Conservation (phyloP, 108 stramenopile species). For the Skeletonema costatum region DNA sequence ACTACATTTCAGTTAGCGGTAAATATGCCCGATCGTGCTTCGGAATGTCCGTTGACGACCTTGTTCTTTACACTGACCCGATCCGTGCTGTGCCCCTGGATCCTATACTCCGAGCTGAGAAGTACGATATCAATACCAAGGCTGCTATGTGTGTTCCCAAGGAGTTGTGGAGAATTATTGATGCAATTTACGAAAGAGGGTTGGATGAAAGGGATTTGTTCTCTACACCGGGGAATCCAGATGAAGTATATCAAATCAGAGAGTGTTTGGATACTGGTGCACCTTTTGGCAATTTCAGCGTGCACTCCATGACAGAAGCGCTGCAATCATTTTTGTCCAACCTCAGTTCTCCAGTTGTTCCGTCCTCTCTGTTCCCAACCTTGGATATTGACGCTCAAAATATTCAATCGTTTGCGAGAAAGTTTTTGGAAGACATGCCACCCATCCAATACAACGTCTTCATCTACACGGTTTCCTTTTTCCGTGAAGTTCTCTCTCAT, state of each 20-base stretch:
- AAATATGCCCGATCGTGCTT: constrained; percentile 91
- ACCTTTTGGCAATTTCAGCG: constrained; percentile 60
- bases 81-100: constrained; percentile 87
- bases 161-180: constrained; percentile 95
- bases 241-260: constrained; percentile 84
- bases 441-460: constrained; percentile 95
- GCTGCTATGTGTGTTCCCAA: constrained; percentile 92
- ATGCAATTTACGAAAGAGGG: constrained; percentile 89
- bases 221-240: constrained; percentile 65
- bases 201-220: constrained; percentile 89
- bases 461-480: constrained; percentile 96
- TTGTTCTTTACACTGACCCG: constrained; percentile 89
- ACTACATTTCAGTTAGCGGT: constrained; percentile 87
- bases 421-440: constrained; percentile 89
- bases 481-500: constrained; percentile 87
- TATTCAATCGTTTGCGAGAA: constrained; percentile 74
- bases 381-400: constrained; percentile 86
- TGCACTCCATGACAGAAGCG: constrained; percentile 84
- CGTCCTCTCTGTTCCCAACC: constrained; percentile 74
- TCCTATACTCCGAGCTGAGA: constrained; percentile 75
- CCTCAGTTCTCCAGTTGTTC: constrained; percentile 85
- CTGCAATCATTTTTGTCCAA: constrained; percentile 79
- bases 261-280: constrained; percentile 90
- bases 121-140: constrained; percentile 59
- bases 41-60: constrained; percentile 90